These are phyloP conservation scores for Fusarium sp. DNA, from an alignment of 2,329 filamentous ascomycete genomes.

Conservation along the genomic window DNA sequence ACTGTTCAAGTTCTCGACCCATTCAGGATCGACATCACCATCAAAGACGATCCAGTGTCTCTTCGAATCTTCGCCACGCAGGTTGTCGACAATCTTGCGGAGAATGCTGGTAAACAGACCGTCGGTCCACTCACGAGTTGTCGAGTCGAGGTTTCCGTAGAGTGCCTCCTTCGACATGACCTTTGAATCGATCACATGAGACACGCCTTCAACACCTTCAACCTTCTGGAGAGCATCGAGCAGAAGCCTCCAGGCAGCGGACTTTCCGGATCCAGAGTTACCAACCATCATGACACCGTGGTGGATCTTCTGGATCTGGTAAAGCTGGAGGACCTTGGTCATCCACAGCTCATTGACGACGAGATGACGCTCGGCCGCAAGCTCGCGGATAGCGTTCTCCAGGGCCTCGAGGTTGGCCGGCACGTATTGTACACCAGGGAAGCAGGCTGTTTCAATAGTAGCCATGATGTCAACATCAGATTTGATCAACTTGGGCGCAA, in stretches of 20 bases:
- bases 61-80: conserved; percentile 96
- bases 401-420: conserved; percentile 86
- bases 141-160: conserved; percentile 95
- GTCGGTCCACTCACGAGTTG: conserved; percentile 98
- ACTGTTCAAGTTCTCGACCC: conserved; percentile 99
- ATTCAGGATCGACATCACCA: conserved; percentile 98
- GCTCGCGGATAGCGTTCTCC: conserved; percentile 81
- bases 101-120: conserved; percentile 98
- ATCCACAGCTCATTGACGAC: conserved; percentile 96
- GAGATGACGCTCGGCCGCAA: conserved; percentile 86
- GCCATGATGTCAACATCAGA: conserved; percentile 91
- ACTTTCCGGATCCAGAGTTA: conserved; percentile 97
- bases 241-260: conserved; percentile 91
- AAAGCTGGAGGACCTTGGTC: conserved; percentile 95
- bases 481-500: conserved; percentile 95
- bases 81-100: conserved; percentile 97
- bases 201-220: conserved; percentile 92
- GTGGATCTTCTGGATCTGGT: conserved; percentile 97
- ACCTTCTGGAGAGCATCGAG: conserved; percentile 91
- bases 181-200: conserved; percentile 98
- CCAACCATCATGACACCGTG: conserved; percentile 99
- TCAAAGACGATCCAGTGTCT: conserved; percentile 99
- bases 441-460: conserved; percentile 83
- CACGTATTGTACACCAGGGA: conserved; percentile 93
- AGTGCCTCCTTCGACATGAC: conserved; percentile 99